Percentiles rank a stretch among this genome's conserved stretches.
Conservation (phyloP, 2,329 filamentous ascomycete species). For the Aspergillus floridensis region DNA sequence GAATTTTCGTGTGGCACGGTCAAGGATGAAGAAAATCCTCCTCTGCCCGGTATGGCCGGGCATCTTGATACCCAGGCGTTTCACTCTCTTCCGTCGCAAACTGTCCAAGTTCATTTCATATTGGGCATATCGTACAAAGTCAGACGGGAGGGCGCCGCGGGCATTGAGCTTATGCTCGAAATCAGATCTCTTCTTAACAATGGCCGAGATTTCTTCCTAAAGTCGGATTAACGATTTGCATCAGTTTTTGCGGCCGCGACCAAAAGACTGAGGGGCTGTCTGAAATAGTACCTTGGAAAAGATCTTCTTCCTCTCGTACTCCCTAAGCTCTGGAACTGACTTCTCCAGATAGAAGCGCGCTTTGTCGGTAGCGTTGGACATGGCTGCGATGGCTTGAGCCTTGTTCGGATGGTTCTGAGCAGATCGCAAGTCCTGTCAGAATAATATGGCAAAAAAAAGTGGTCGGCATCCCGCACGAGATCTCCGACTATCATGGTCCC, state of each 20-base stretch:
- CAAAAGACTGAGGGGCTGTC: neutral
- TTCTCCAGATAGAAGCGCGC: slow-evolving; percentile 93
- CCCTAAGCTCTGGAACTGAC: slow-evolving; percentile 84
- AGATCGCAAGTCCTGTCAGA: neutral
- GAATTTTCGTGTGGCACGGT: slow-evolving; percentile 80
- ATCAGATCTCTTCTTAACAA: slow-evolving; percentile 85
- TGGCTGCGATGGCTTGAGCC: slow-evolving; percentile 38
- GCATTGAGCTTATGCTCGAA: slow-evolving; percentile 90
- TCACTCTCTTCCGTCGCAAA: slow-evolving; percentile 77
- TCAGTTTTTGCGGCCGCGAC: slow-evolving; percentile 8
- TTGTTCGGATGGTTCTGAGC: neutral
- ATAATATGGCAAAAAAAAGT: slow-evolving; percentile 24
- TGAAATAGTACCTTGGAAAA: slow-evolving; percentile 66
- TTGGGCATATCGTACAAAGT: slow-evolving; percentile 81
- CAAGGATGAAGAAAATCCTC: slow-evolving; percentile 84
- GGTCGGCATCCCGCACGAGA: slow-evolving; percentile 31
- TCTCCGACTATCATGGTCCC: slow-evolving; percentile 19
- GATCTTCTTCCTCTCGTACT: slow-evolving; percentile 87
- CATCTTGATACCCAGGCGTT: slow-evolving; percentile 72
- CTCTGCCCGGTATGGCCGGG: slow-evolving; percentile 71
- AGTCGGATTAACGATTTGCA: slow-evolving; percentile 7
- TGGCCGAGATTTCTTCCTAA: slow-evolving; percentile 83
- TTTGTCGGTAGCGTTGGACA: slow-evolving; percentile 87
- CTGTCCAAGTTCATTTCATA: slow-evolving; percentile 68
- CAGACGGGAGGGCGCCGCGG: slow-evolving; percentile 69